phyloP scores from a whole-genome alignment of 1,284 basidiomycete species.

The Macrocybe sp. region DNA sequence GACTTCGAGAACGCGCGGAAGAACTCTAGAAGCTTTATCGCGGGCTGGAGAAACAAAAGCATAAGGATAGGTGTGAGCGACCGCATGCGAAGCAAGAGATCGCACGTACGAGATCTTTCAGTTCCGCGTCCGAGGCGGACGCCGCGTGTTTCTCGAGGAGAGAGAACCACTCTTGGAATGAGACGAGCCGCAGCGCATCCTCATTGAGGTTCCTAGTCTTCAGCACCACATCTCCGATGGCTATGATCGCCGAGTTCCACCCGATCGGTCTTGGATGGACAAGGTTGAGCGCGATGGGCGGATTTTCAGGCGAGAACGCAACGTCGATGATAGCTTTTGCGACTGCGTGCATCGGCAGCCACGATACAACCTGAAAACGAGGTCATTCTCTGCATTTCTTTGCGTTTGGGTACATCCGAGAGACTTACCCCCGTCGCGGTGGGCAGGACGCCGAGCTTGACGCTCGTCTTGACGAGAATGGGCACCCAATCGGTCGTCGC shows the following conservation, averaged over 20 bases:
- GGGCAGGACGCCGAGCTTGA: slow-evolving; percentile 13
- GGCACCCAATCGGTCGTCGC: slow-evolving; percentile 22
- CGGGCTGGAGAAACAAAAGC: slow-evolving; percentile 3
- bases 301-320: slow-evolving; percentile 5
- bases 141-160: slow-evolving; percentile 11
- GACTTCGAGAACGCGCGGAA: slow-evolving; percentile 4
- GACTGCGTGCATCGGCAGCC: slow-evolving; percentile 18
- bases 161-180: slow-evolving; percentile 19
- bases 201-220: slow-evolving; percentile 2
- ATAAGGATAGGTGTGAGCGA: background rate
- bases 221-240: slow-evolving; percentile 10
- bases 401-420: no score
- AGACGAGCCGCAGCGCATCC: slow-evolving; percentile 15
- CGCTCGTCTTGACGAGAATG: slow-evolving; percentile 18
- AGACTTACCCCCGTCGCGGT: slow-evolving; percentile 8
- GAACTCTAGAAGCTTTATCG: slow-evolving; percentile 10
- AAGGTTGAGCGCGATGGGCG: slow-evolving; percentile 13
- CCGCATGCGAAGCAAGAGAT: background rate
- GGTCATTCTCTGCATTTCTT: no score
- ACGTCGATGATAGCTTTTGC: slow-evolving; percentile 16
- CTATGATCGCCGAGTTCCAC: slow-evolving; percentile 19
- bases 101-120: background rate
- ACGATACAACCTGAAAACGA: slow-evolving; percentile 11
- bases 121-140: background rate
- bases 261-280: slow-evolving; percentile 15